phyloP scores from a whole-genome alignment of 257 asterid species.

The Solanum dulcamara region DNA sequence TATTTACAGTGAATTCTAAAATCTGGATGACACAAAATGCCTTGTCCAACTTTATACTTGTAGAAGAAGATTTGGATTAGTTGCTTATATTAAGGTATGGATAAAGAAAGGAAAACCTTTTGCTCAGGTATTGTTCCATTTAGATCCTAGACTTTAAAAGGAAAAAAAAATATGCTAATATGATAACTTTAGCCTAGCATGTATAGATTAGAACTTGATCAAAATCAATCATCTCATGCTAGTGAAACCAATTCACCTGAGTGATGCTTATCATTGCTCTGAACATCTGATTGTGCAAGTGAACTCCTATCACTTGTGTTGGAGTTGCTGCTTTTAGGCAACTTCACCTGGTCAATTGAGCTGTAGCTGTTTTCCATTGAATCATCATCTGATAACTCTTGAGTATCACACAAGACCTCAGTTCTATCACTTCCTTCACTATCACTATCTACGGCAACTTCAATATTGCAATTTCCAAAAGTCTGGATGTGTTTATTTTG shows the following conservation, averaged over 20 bases:
- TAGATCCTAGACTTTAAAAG: neutral
- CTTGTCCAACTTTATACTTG: neutral
- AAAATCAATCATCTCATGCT: neutral
- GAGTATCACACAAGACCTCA: conserved; percentile 36
- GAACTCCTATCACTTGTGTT: conserved; percentile 15
- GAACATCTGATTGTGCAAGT: conserved; percentile 8
- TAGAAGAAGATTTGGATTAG: neutral
- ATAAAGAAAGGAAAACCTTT: neutral
- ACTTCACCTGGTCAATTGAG: conserved; percentile 13
- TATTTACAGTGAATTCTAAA: neutral
- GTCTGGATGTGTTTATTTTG: conserved; percentile 13
- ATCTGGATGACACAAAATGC: neutral
- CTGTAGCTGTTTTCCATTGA: conserved; percentile 6
- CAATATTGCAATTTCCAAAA: conserved; percentile 17
- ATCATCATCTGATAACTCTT: conserved; percentile 30
- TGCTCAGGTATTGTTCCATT: neutral
- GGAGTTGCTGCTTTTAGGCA: neutral
- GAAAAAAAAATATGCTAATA: neutral
- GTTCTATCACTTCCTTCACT: conserved; percentile 22
- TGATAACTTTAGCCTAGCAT: neutral
- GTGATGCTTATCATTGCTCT: conserved; percentile 5
- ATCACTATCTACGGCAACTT: conserved; percentile 23
- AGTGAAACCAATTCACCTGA: conserved; percentile 22
- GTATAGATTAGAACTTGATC: neutral
- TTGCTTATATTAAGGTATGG: neutral